phyloP scores from a whole-genome alignment of 306 rosid species.

The Cajanus cajan region DNA sequence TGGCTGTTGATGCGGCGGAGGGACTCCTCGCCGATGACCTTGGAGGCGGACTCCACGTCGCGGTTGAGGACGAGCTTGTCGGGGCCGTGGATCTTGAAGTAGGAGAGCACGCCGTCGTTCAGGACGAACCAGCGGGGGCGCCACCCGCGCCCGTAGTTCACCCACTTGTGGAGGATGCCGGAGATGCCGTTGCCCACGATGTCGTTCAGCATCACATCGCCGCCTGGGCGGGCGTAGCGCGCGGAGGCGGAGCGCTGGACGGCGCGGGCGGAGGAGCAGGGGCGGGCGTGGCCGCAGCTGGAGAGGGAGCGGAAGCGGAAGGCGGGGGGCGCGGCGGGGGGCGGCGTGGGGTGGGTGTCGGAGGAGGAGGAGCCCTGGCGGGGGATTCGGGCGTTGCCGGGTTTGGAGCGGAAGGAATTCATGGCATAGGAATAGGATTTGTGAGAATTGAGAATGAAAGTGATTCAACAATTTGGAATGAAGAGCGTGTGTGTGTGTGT shows the following conservation, averaged over 20 bases:
- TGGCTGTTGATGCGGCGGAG: conserved; percentile 31
- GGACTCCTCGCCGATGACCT: conserved; percentile 47
- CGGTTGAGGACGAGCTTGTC: conserved; percentile 38
- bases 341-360: neutral
- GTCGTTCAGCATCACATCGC: conserved; percentile 42
- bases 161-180: conserved; percentile 49
- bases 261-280: neutral
- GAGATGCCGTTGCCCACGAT: conserved; percentile 50
- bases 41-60: conserved; percentile 32
- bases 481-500: too few species aligned
- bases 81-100: conserved; percentile 48
- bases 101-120: conserved; percentile 52
- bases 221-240: conserved; percentile 14
- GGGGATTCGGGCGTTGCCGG: neutral
- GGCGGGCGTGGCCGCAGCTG: neutral
- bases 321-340: neutral
- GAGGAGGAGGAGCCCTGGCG: neutral
- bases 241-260: conserved; percentile 41
- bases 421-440: neutral
- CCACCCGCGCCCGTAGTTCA: conserved; percentile 59
- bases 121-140: conserved; percentile 53
- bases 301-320: conserved; percentile 43
- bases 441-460: neutral
- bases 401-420: conserved; percentile 12
- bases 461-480: neutral